Base-by-base conservation (phyloP, 1,284 basidiomycete species). In the Heterobasidion irregulare region DNA sequence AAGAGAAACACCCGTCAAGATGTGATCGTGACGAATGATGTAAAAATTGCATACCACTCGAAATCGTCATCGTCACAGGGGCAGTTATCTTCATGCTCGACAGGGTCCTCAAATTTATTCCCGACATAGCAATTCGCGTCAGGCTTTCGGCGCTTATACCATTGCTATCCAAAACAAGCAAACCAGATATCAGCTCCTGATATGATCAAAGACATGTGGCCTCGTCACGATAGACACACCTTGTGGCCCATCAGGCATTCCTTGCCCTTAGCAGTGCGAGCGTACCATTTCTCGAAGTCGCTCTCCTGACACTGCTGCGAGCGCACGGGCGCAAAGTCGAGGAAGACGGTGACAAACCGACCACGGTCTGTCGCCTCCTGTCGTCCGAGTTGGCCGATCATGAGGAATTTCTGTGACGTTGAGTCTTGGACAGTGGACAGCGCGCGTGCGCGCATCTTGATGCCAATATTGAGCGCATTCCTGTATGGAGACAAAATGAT, bases 171-270 rank as follows among this genome's bases (percentile, higher is more conserved):
- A 26, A 26, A 26, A 5, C 26, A 26, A 36, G n/a, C 33, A 10
- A 33, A 8, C 41, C 15, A 47, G 48, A 2, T 26, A 32, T 12
- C 13, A 9, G 45, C 38, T 54, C 35, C 38, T 44, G 7, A 4
- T 8, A 34, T 33, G n/a, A 16, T 34, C 18, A 10, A 12, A 3
- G 38, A 48, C 16, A 8, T 45, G 26, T 12, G 49, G 6, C n/a
- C 16, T 46, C 3, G 38, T 6, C 36, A 26, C 45, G 6, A 52
- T 15, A 9, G 1, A 58, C 77, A 46, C 58, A 89, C 91, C 80
- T 90, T 94, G 68, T 93, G 92, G 2, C 96, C 96, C 92, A 99
- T 95, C 26, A 99, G 71, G 70, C 96, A 99, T 62, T 93, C 83
- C 38, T 79, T 78, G 6, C 78, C 79, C 44, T 76, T 75, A 9